A percentile compares a stretch with the other conserved stretches of the same genome.
phyloP scores from a whole-genome alignment of 331 rosid genomes.

The Rhamnella rubrinervis region DNA sequence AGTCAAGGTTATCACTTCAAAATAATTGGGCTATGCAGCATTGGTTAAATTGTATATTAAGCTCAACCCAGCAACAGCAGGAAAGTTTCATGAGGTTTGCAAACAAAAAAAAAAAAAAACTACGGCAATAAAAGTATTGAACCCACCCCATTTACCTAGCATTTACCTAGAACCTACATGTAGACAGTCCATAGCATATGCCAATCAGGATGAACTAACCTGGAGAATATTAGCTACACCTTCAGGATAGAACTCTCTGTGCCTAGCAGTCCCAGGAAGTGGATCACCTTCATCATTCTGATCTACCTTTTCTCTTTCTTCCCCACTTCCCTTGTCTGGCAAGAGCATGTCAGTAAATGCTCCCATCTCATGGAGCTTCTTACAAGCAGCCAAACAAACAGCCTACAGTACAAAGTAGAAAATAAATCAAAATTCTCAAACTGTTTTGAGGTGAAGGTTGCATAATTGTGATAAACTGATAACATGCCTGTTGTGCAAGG shows the following conservation, averaged over 20 bases:
- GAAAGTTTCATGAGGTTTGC: not conserved
- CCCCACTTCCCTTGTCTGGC: constrained; percentile 99
- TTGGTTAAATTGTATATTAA: too few species aligned
- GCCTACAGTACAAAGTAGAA: constrained; percentile 55
- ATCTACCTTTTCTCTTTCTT: constrained; percentile 82
- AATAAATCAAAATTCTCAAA: constrained; percentile 22
- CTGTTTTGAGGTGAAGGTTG: constrained; percentile 22
- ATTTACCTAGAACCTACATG: not conserved
- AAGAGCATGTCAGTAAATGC: constrained; percentile 98
- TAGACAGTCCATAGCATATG: constrained; percentile 7
- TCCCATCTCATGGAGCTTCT: constrained; percentile 98
- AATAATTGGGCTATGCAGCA: not conserved
- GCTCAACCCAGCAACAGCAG: not conserved
- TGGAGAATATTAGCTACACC: constrained; percentile 89
- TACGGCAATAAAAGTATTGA: not conserved
- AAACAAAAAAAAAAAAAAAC: too few species aligned
- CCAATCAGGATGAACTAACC: constrained; percentile 52
- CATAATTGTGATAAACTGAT: constrained; percentile 17
- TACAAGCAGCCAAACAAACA: constrained; percentile 98
- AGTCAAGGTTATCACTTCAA: not conserved
- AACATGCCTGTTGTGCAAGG: constrained; percentile 87
- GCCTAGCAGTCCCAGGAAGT: constrained; percentile 99
- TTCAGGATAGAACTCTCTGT: constrained; percentile 98
- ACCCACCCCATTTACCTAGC: not conserved
- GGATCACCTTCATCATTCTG: constrained; percentile 89